These are phyloP conservation scores for Boletus sp. DNA, from an alignment of 768 basidiomycete species.

Conservation along the genomic window DNA sequence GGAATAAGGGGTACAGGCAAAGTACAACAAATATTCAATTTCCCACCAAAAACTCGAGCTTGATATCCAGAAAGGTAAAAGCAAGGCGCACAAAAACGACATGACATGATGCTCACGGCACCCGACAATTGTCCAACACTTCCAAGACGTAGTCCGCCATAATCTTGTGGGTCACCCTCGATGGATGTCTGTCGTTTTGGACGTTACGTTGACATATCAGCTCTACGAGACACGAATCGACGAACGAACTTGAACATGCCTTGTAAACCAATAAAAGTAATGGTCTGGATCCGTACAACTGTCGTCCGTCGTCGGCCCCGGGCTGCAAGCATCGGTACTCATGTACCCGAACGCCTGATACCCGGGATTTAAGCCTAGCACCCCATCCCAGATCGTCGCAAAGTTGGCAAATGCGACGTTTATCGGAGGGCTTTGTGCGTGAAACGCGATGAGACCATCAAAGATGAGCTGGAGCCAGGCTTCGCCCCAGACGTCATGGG, in stretches of 20 bases:
- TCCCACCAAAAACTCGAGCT: neutral
- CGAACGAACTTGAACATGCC: slow-evolving; percentile 33
- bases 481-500: slow-evolving; percentile 40
- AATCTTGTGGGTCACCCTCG: slow-evolving; percentile 46
- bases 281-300: slow-evolving; percentile 44
- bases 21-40: neutral
- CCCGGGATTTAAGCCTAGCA: slow-evolving; percentile 44
- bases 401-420: slow-evolving; percentile 49
- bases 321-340: slow-evolving; percentile 38
- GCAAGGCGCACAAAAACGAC: neutral
- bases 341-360: slow-evolving; percentile 49
- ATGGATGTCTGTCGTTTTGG: slow-evolving; percentile 42
- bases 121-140: slow-evolving; percentile 36
- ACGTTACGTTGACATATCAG: neutral
- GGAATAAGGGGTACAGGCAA: neutral
- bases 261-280: slow-evolving; percentile 52
- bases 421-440: slow-evolving; percentile 26
- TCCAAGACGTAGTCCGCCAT: slow-evolving; percentile 53
- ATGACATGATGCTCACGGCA: neutral
- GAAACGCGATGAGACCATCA: slow-evolving; percentile 39
- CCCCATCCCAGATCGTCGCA: slow-evolving; percentile 49
- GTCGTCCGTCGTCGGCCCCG: slow-evolving; percentile 33
- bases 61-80: neutral
- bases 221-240: neutral
- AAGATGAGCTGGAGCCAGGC: slow-evolving; percentile 48